Conservation (phyloP, 176 grass and related monocot genomes). For the Otatea glauca region DNA sequence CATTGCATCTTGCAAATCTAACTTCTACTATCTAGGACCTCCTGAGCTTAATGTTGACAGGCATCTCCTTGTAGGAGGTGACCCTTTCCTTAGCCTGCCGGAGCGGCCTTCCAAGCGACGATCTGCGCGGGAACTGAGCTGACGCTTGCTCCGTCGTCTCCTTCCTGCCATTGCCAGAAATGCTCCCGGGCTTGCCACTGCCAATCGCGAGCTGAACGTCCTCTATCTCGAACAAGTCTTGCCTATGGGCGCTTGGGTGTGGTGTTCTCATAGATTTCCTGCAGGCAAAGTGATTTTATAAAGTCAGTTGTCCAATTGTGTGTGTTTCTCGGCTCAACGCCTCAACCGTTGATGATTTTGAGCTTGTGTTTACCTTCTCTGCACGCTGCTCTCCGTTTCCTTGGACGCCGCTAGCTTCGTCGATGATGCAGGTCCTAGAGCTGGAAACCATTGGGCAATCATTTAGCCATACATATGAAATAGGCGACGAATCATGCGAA, state of each 20-base stretch:
- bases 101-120: constrained; percentile 67
- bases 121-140: constrained; percentile 43
- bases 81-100: constrained; percentile 58
- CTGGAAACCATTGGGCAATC: constrained; percentile 40
- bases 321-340: background rate
- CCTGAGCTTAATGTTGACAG: constrained; percentile 62
- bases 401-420: constrained; percentile 5
- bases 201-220: constrained; percentile 49
- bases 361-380: constrained; percentile 47
- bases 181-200: background rate
- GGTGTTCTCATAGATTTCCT: constrained; percentile 64
- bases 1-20: background rate
- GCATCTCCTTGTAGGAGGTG: constrained; percentile 59
- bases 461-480: background rate
- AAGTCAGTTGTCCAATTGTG: background rate
- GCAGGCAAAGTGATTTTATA: background rate
- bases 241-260: constrained; percentile 7
- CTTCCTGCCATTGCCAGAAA: background rate
- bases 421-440: constrained; percentile 47
- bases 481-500: background rate
- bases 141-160: background rate
- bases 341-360: background rate
- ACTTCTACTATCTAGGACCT: constrained; percentile 39
- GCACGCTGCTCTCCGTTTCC: constrained; percentile 26
- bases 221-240: constrained; percentile 63